Evolutionary conservation across 2,329 filamentous ascomycete species (phyloP), one percentile per base, ranked within the genome.

Genomic region (Penicillium rolfsii): DNA sequence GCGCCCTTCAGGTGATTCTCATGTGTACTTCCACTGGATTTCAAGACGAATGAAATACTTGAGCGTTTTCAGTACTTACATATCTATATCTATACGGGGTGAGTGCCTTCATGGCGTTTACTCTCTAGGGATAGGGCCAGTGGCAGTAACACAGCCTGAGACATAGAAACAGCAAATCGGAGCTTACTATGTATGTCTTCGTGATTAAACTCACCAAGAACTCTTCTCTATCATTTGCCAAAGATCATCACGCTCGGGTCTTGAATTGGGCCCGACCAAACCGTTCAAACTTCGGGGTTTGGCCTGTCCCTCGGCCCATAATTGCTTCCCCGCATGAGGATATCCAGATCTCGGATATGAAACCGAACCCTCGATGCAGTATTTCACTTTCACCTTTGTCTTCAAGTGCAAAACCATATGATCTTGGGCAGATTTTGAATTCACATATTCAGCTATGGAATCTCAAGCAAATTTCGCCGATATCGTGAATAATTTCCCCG

Each of bases 401-500:
- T 19, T 50, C 30, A n/a, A 49, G 6, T 2, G 22, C 1, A 1
- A 26, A 26, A 16, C 7, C 14, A 26, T n/a, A 46, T 9, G 5
- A 22, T 14, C 11, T 26, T 46, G 12, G 3, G 1, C n/a, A 16
- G n/a, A 5, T 1, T 22, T 52, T 52, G 11, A 7, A 6, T 26
- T 3, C 16, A 24, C 22, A 4, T 28, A 22, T n/a, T 54, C 4
- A 43, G 35, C 38, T 4, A 60, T 58, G 64, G 22, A 60, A 45
- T 48, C 58, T 50, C 40, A 50, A 48, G 9, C 4, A 30, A 45
- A 36, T 48, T 46, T 41, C 7, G 57, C 40, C 4, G 19, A 56
- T 12, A 59, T 59, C 7, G n/a, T 45, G 4, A 60, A 68, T 1
- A 66, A 67, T 24, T 76, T 75, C 52, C 60, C 64, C 4, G 67